Conservation (phyloP, 1,284 basidiomycete genomes). For the Gymnopus androsaceus region DNA sequence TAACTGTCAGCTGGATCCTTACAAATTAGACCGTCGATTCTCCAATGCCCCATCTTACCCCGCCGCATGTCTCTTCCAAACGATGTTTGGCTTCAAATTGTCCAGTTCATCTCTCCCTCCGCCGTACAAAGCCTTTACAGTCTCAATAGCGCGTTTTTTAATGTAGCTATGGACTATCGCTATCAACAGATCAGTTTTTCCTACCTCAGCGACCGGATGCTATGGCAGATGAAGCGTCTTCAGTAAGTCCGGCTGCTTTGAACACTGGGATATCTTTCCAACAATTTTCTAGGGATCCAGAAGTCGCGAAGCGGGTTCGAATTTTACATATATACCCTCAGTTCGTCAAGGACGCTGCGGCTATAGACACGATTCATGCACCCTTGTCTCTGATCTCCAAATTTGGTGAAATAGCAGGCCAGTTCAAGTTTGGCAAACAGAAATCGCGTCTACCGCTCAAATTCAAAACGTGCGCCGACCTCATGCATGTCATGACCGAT, state of each 20-base stretch:
- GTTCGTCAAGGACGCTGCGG: conserved; percentile 14
- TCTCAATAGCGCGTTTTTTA: conserved; percentile 27
- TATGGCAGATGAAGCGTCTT: conserved; percentile 9
- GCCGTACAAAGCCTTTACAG: conserved; percentile 23
- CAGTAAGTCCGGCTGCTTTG: conserved; percentile 1
- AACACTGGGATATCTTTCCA: background rate
- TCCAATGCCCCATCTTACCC: conserved; percentile 7
- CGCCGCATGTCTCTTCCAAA: conserved; percentile 20
- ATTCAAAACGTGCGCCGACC: conserved; percentile 35
- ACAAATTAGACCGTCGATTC: background rate
- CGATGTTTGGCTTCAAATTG: conserved; percentile 31
- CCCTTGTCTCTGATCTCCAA: conserved; percentile 16
- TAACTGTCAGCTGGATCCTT: conserved; percentile 1
- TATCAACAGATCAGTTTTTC: conserved; percentile 24
- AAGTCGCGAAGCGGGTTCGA: conserved; percentile 11
- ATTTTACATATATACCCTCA: conserved; percentile 11
- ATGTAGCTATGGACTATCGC: conserved; percentile 27
- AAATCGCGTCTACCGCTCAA: conserved; percentile 31
- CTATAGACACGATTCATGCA: conserved; percentile 1
- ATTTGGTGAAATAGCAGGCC: conserved; percentile 14
- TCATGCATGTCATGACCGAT: conserved; percentile 39
- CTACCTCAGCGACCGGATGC: conserved; percentile 13
- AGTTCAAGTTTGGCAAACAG: conserved; percentile 26
- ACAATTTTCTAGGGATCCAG: background rate
- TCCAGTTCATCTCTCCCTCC: conserved; percentile 23